phyloP scores from a whole-genome alignment of 2,329 filamentous ascomycete species.

The Nannizziopsis arthrosporioides region DNA sequence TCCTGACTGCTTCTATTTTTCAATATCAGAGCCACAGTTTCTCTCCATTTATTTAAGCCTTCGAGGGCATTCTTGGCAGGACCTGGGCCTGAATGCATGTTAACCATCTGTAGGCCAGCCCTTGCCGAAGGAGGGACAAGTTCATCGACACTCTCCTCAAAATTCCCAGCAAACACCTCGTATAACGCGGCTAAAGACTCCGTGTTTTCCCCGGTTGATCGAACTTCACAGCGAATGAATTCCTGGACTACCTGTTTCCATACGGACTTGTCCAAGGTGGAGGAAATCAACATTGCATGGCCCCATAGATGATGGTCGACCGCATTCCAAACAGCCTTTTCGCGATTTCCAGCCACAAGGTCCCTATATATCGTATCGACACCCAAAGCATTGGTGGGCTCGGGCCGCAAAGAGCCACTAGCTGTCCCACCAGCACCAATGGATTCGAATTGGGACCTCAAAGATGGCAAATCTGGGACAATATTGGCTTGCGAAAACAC shows the following conservation, averaged over 20 bases:
- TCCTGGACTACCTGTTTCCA: conserved; percentile 93
- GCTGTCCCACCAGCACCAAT: not conserved
- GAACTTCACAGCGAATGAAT: conserved; percentile 90
- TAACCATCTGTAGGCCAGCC: conserved; percentile 82
- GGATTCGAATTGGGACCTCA: not conserved
- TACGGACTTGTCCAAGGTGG: conserved; percentile 56
- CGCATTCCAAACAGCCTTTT: conserved; percentile 85
- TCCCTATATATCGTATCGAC: conserved; percentile 16
- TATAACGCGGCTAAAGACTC: conserved; percentile 86
- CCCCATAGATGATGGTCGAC: conserved; percentile 92
- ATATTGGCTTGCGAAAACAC: conserved; percentile 54
- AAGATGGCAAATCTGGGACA: conserved; percentile 18
- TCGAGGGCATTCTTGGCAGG: conserved; percentile 61
- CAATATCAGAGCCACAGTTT: conserved; percentile 73
- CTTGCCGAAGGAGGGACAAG: conserved; percentile 86
- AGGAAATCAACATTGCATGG: conserved; percentile 87
- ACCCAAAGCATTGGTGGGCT: conserved; percentile 6
- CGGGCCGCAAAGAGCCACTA: conserved; percentile 7
- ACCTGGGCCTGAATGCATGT: conserved; percentile 49
- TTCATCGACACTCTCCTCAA: conserved; percentile 89
- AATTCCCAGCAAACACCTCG: conserved; percentile 84
- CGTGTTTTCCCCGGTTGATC: conserved; percentile 63
- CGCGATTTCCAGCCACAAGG: conserved; percentile 68
- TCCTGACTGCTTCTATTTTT: conserved; percentile 81
- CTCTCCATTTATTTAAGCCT: conserved; percentile 85